phyloP scores from a whole-genome alignment of 441 rosid genomes.

The Omphalea diandra region DNA sequence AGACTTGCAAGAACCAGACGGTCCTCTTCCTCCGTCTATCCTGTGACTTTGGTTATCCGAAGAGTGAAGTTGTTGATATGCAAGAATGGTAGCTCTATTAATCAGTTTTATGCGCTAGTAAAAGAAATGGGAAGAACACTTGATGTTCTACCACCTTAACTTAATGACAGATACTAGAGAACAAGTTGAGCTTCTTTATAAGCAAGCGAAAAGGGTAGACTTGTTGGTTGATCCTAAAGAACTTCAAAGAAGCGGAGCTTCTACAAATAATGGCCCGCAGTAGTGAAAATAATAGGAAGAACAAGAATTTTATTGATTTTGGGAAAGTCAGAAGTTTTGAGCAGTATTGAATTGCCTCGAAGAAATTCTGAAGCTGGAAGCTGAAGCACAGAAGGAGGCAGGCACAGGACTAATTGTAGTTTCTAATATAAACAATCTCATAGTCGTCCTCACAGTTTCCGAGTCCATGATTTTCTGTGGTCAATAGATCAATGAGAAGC shows the following conservation, averaged over 20 bases:
- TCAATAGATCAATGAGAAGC: constrained; percentile 26
- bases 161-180: constrained; percentile 47
- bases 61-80: constrained; percentile 45
- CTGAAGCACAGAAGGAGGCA: constrained; percentile 57
- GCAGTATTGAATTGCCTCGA: constrained; percentile 50
- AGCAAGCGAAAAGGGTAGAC: constrained; percentile 52
- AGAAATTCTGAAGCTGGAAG: constrained; percentile 51
- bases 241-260: constrained; percentile 45
- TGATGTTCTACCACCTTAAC: constrained; percentile 57
- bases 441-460: constrained; percentile 46
- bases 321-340: constrained; percentile 35
- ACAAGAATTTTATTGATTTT: constrained; percentile 35
- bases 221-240: constrained; percentile 46
- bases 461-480: constrained; percentile 39
- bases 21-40: constrained; percentile 51
- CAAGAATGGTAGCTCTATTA: constrained; percentile 48
- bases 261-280: constrained; percentile 40
- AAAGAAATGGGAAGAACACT: constrained; percentile 66
- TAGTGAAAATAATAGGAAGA: constrained; percentile 39
- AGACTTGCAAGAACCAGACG: constrained; percentile 43
- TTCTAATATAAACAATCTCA: constrained; percentile 59
- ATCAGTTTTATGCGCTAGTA: constrained; percentile 48
- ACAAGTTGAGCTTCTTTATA: constrained; percentile 67
- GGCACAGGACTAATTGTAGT: constrained; percentile 61
- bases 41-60: constrained; percentile 51